Conservation (phyloP, 1,284 basidiomycete genomes). For the Hemileia vastatrix region DNA sequence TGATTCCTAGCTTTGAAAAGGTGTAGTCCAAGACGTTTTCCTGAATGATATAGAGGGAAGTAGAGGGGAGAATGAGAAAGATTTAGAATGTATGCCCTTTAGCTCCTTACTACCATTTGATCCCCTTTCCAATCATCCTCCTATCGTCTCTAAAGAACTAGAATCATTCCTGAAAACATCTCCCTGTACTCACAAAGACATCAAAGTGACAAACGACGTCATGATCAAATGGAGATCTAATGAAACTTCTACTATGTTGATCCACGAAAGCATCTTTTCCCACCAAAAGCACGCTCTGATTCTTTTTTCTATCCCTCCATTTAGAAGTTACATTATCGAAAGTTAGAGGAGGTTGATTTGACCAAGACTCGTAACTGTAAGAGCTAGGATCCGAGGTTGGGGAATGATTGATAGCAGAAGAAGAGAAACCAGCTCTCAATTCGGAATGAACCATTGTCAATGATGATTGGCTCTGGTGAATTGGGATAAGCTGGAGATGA, state of each 20-base stretch:
- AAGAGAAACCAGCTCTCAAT: not conserved
- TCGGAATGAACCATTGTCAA: slow-evolving; percentile 63
- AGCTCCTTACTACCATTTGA: no score
- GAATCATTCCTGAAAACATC: no score
- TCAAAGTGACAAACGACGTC: slow-evolving; percentile 42
- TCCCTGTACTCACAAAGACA: slow-evolving; percentile 29
- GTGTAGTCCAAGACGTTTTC: slow-evolving; percentile 90
- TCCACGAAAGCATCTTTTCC: slow-evolving; percentile 40
- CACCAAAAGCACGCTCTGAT: slow-evolving; percentile 33
- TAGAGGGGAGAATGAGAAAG: no score
- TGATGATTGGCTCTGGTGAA: slow-evolving; percentile 63
- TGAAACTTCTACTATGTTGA: slow-evolving; percentile 30
- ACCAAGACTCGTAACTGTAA: no score
- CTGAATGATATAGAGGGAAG: no score
- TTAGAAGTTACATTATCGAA: slow-evolving; percentile 39
- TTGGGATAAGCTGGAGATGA: no score
- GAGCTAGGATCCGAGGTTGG: not conserved
- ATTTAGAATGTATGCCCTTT: no score
- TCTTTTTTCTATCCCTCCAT: slow-evolving; percentile 37
- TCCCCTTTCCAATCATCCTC: no score
- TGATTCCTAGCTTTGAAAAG: slow-evolving; percentile 75
- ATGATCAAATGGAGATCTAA: slow-evolving; percentile 37
- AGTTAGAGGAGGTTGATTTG: no score
- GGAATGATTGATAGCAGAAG: not conserved
- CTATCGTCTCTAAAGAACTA: no score